phyloP scores from a whole-genome alignment of 805 yeast genomes.

The Cyberlindnera meyerae region DNA sequence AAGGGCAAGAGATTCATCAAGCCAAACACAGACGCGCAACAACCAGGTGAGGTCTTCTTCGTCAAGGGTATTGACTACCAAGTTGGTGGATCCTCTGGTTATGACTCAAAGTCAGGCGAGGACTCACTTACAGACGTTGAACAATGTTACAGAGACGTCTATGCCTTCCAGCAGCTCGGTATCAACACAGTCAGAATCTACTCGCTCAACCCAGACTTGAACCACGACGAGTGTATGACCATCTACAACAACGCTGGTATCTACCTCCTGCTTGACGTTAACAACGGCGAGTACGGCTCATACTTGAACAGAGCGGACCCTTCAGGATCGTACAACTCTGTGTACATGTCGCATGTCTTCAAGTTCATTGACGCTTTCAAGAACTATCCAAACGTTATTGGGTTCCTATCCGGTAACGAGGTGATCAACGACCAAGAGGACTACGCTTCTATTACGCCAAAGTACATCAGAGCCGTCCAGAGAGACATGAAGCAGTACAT shows the following conservation, averaged over 20 bases:
- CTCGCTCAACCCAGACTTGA: conserved; percentile 72
- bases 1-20: conserved; percentile 56
- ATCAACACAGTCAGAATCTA: conserved; percentile 83
- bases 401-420: conserved; percentile 90
- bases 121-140: conserved; percentile 73
- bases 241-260: conserved; percentile 86
- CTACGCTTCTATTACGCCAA: conserved; percentile 59
- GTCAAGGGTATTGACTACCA: conserved; percentile 88
- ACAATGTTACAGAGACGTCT: conserved; percentile 76
- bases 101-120: conserved; percentile 25
- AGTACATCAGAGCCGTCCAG: conserved; percentile 82
- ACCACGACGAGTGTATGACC: conserved; percentile 93
- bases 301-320: conserved; percentile 73
- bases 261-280: conserved; percentile 81
- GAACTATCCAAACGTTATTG: conserved; percentile 76
- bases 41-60: conserved; percentile 61
- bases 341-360: conserved; percentile 73
- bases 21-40: conserved; percentile 40
- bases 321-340: conserved; percentile 59
- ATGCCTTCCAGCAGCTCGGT: conserved; percentile 72
- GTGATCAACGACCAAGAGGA: conserved; percentile 74
- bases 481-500: conserved; percentile 89
- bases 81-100: conserved; percentile 83
- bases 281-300: conserved; percentile 63
- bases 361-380: conserved; percentile 82